Conservation (phyloP, 1,284 basidiomycete species). For the Malassezia nana region DNA sequence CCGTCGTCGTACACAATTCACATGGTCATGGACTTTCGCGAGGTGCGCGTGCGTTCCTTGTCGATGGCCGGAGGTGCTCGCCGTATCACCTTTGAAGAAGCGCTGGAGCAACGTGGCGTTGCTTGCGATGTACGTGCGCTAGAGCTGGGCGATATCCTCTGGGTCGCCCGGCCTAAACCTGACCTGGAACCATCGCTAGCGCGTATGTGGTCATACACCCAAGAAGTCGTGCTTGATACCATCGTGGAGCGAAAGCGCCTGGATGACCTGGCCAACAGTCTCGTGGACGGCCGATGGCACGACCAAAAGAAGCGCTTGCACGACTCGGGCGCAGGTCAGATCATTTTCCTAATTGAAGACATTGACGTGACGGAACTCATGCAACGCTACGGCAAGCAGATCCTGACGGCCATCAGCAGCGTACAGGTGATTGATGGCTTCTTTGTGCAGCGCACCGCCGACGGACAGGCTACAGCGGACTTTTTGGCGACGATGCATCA, state of each 20-base stretch:
- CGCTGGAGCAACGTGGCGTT: constrained; percentile 43
- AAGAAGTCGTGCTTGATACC: constrained; percentile 54
- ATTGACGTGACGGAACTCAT: constrained; percentile 49
- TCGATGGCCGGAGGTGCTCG: constrained; percentile 11
- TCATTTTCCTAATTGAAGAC: constrained; percentile 56
- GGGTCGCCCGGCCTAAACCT: constrained; percentile 53
- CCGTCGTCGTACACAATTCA: constrained; percentile 53
- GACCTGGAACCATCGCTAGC: constrained; percentile 22
- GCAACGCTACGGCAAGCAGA: constrained; percentile 38
- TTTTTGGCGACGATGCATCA: constrained; percentile 52
- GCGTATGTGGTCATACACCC: constrained; percentile 1
- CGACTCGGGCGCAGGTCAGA: constrained; percentile 52
- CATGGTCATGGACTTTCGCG: constrained; percentile 55
- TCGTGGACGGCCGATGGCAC: constrained; percentile 54
- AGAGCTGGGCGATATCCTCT: constrained; percentile 55
- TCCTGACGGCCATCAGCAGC: constrained; percentile 51
- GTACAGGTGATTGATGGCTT: constrained; percentile 55
- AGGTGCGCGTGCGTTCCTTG: constrained; percentile 38
- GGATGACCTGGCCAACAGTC: constrained; percentile 54
- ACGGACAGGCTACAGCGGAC: constrained; percentile 52
- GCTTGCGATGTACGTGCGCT: constrained; percentile 52
- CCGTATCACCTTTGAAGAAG: constrained; percentile 21
- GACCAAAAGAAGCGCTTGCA: constrained; percentile 55
- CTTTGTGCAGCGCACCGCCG: constrained; percentile 53
- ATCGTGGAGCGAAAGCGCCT: constrained; percentile 56